Base-by-base conservation (phyloP, 78 protist genomes). In the Paulinella micropora region DNA sequence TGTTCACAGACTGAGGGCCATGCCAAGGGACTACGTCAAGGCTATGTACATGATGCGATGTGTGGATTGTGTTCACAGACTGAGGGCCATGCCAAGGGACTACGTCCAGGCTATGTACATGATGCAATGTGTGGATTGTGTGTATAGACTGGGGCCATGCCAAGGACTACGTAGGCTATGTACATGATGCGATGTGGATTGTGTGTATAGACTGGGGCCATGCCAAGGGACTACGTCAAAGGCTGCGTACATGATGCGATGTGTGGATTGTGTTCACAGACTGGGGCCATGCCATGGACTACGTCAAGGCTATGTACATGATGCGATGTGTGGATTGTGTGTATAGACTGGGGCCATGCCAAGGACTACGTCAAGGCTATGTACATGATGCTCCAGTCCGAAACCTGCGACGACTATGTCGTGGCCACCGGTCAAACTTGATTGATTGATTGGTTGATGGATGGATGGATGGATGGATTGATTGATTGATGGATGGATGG, bases 381-480 rank as follows among this genome's bases (percentile, higher is more conserved):
- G 91, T 89, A 88, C 88, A n/a, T 83, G 81, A 89, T 83, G 88
- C 39, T 89, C 39, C 88, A 89, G 77, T 26, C 32, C 40, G 93
- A 93, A 0, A 32, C 41, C 69, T 92, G 96, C 2, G 92, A 92
- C 36, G 98, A 96, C 91, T 95, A 38, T 39, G 97, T 95, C 39
- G 88, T 95, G 3, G 96, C 97, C 69, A 95, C 98, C 1, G 96
- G 96, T n/a, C n/a, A n/a, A n/a, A n/a, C n/a, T n/a, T n/a, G n/a
- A n/a, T n/a, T n/a, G n/a, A n/a, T n/a, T n/a, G n/a, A n/a, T n/a
- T n/a, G n/a, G n/a, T n/a, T n/a, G n/a, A n/a, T n/a, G n/a, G n/a
- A n/a, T n/a, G n/a, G n/a, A n/a, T n/a, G n/a, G n/a, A n/a, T n/a
- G n/a, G n/a, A n/a, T n/a, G n/a, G n/a, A n/a, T n/a, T n/a, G n/a